phyloP scores from a whole-genome alignment of 1,284 basidiomycete genomes.

The Marasmius sp. region DNA sequence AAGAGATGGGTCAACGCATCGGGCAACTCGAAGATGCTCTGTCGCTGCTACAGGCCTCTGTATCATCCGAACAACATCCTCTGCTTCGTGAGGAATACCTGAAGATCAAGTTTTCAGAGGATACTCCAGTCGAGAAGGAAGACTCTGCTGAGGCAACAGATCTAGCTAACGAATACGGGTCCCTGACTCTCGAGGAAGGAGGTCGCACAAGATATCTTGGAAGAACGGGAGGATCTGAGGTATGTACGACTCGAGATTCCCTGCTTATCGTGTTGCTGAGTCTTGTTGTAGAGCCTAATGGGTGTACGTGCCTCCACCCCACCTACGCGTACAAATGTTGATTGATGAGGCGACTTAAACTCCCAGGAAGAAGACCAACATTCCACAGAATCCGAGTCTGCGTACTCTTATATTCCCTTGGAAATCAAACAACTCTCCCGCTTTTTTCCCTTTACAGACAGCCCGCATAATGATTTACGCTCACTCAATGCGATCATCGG shows the following conservation, averaged over 20 bases:
- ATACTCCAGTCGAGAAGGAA: constrained; percentile 16
- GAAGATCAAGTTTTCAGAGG: constrained; percentile 54
- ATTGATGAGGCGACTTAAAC: too few relatives aligned
- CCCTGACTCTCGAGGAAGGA: constrained; percentile 58
- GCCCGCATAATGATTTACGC: not conserved
- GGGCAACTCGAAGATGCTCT: constrained; percentile 70
- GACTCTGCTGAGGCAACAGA: constrained; percentile 10
- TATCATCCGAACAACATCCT: constrained; percentile 61
- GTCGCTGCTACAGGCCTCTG: constrained; percentile 57
- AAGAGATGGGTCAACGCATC: constrained; percentile 73
- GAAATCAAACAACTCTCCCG: constrained; percentile 2
- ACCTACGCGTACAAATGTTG: too few relatives aligned
- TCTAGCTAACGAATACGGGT: constrained; percentile 50
- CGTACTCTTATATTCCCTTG: not conserved
- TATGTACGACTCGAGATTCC: not conserved
- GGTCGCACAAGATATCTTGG: constrained; percentile 37
- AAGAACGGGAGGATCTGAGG: not conserved
- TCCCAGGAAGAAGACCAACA: too few relatives aligned
- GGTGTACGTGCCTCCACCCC: too few relatives aligned
- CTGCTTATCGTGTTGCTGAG: too few relatives aligned
- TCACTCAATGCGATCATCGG: not conserved
- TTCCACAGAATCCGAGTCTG: too few relatives aligned
- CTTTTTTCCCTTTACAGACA: constrained; percentile 2
- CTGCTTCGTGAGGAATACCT: constrained; percentile 63
- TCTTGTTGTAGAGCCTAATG: too few relatives aligned